Evolutionary conservation across 2,329 filamentous ascomycete species (phyloP), one percentile per base, ranked within the genome.

Genomic region (Exophiala sideris): DNA sequence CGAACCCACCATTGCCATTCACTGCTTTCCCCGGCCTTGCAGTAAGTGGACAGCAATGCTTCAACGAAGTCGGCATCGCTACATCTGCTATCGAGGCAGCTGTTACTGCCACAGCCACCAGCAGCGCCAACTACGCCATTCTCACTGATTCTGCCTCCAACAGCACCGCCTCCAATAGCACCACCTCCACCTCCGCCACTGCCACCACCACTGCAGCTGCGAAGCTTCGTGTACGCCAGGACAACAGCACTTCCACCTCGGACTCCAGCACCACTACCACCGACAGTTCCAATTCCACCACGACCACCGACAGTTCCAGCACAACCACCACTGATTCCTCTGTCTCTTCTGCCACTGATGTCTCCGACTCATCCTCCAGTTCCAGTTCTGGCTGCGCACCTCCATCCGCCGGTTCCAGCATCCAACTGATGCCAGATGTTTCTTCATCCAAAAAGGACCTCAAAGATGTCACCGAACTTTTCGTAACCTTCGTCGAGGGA

Each of bases 1-100:
- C 68, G 50, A 64, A 82, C 62, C 82, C 80, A 66, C 83, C 85
- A 72, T 75, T 87, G 45, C 76, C 79, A 66, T 76, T 89, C 67
- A 79, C 77, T 54, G 74, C 84, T 59, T 81, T 89, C 83, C 82
- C 86, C 48, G 62, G 72, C 32, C 73, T 78, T 14, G 45, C 48
- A 10, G 47, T 57, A 21, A 52, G 54, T 40, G 36, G 48, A 2
- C 54, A 57, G 36, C 33, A 53, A 14, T 62, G 60, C 45, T 54
- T 58, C 39, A 32, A 47, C n/a, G 57, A 62, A 48, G 42, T 46
- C 38, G 50, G 50, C 16, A 44, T 34, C 10, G 45, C 41, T 14
- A 24, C 47, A 29, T 50, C 52, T n/a, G 32, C 42, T 12, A 40
- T 35, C 29, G 18, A 12, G 20, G 41, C 18, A 8, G 41, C 41